Evolutionary conservation across 2,329 filamentous ascomycete genomes (phyloP), one percentile per base, ranked within the genome.

Genomic region (Davidsoniella neocaledoniae): DNA sequence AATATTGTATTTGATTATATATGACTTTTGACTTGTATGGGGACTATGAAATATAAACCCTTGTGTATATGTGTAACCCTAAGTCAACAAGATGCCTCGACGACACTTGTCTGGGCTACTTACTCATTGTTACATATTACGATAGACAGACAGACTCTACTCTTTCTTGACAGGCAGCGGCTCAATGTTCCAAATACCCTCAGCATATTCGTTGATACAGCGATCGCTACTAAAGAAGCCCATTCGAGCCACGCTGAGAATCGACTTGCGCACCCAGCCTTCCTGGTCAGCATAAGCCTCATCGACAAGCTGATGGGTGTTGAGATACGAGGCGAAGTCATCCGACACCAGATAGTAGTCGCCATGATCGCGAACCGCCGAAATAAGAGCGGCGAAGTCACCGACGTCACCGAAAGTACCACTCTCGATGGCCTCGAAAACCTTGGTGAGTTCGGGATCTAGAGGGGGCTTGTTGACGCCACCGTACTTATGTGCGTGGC

Each of bases 311-410:
- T 78, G 74, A 56, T 98, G 91, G 6, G 91, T 94, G 65, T 90
- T 79, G 58, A 94, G 71, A 68, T 98, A 98, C 62, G 83, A 90
- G 67, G 86, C 79, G 74, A 98, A 98, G 65, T 98, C 91, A 61
- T 98, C 91, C 38, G 86, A 94, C 44, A 96, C 88, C 26, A 98
- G 77, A 65, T 98, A 98, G 71, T 93, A 96, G 64, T 98, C 91
- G 38, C 91, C 88, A 56, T 96, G 91, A 54, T 94, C 83, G 55
- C 83, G 79, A 56, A 98, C 88, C 8, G 86, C 83, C 55, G 82
- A 77, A 56, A 94, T 76, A 55, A 98, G 73, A 26, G 85, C 83
- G n/a, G 75, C 72, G 66, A 96, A 98, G 59, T 84, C 75, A 47
- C 76, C 68, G 1, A 80, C 71, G 51, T 87, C 79, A 51, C 91